A percentile compares a stretch with the other conserved stretches of the same genome.
Evolutionary conservation across 345 rosid genomes (phyloP).

Genomic region (Limnanthes douglasii): DNA sequence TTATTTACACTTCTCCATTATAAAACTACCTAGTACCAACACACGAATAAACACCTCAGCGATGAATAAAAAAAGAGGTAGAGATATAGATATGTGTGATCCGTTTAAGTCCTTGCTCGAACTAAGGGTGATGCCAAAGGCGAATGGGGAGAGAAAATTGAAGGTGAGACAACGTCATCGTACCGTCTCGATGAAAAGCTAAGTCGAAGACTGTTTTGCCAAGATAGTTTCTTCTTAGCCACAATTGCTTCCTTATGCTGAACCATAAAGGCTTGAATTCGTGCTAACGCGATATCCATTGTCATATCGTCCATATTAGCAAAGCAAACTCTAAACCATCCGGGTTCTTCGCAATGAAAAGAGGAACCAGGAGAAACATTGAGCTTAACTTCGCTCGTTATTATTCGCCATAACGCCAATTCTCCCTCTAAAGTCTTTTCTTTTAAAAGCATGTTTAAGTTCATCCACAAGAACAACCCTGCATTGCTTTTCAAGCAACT

Average conservation of each 20-base stretch:
- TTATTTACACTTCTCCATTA: no score
- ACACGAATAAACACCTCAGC: no score
- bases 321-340: constrained; percentile 18
- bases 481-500: constrained; percentile 16
- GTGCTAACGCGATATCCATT: constrained; percentile 5
- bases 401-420: constrained; percentile 9
- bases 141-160: constrained; percentile 63
- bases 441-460: constrained; percentile 7
- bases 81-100: no score
- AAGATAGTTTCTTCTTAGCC: no score
- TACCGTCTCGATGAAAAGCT: constrained; percentile 26
- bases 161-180: constrained; percentile 39
- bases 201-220: constrained; percentile 32
- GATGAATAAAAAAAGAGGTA: no score
- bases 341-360: constrained; percentile 18
- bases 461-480: constrained; percentile 13
- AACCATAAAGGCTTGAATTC: constrained; percentile 13
- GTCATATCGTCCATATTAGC: constrained; percentile 19
- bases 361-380: constrained; percentile 18
- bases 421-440: constrained; percentile 8
- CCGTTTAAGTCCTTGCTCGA: no score
- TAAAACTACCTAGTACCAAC: no score
- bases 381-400: constrained; percentile 12
- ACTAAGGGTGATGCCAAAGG: no score
- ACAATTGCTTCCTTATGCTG: no score